A percentile compares a stretch with the other conserved stretches of the same genome.
Evolutionary conservation across 192 early-diverging fungal genomes (phyloP).

Genomic region (Gonapodya prolifera): DNA sequence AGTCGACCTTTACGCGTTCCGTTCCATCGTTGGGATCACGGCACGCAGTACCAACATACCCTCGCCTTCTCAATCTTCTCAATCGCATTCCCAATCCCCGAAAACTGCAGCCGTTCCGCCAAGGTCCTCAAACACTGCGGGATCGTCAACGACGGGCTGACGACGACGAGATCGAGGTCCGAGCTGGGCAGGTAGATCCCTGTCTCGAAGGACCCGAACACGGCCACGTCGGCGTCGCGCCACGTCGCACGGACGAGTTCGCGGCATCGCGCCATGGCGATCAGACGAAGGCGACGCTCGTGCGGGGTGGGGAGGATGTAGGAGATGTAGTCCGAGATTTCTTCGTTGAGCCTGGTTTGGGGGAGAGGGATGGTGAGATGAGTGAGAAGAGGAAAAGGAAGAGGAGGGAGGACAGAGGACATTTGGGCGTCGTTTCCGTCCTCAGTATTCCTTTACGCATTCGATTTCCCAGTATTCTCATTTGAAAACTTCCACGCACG

Average conservation of each 20-base stretch:
- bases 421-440: too few species aligned
- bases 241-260: constrained; percentile 29
- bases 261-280: constrained; percentile 52
- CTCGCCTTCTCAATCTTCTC: constrained; percentile 52
- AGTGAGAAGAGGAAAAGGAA: too few species aligned
- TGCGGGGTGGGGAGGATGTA: constrained; percentile 71
- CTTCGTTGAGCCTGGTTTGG: too few species aligned
- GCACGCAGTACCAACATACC: constrained; percentile 16
- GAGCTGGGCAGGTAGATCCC: constrained; percentile 75
- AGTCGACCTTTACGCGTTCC: neutral
- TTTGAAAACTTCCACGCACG: neutral
- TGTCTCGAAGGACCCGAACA: constrained; percentile 88
- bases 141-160: neutral
- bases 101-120: constrained; percentile 25
- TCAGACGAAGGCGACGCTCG: constrained; percentile 63
- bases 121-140: constrained; percentile 28
- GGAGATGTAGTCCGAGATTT: constrained; percentile 60
- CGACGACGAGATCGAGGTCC: constrained; percentile 45
- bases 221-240: constrained; percentile 25
- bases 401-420: too few species aligned
- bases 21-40: neutral
- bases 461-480: too few species aligned
- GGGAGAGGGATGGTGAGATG: too few species aligned
- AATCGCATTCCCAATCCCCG: constrained; percentile 26
- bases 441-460: too few species aligned